These are phyloP conservation scores for Clavispora vitiphila DNA, from an alignment of 805 yeast genomes.

Conservation along the genomic window DNA sequence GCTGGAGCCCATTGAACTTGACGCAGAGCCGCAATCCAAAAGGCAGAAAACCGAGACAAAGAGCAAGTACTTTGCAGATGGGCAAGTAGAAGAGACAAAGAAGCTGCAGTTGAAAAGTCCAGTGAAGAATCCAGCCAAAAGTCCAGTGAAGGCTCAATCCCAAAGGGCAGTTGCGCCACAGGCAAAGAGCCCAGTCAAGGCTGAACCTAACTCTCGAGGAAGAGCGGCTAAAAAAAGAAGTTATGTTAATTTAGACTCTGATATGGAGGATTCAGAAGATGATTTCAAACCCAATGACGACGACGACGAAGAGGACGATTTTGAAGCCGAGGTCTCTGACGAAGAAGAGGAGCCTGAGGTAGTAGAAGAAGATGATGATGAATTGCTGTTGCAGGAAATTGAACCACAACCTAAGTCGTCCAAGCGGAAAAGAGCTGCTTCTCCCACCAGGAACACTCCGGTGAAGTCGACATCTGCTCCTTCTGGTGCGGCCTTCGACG, in stretches of 20 bases:
- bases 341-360: slow-evolving; percentile 7
- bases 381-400: slow-evolving; percentile 9
- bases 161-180: too few relatives aligned
- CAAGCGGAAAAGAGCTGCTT: slow-evolving; percentile 3
- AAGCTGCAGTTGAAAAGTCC: background rate
- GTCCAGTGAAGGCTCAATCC: background rate
- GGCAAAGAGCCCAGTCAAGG: background rate
- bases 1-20: slow-evolving; percentile 2
- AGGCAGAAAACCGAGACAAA: slow-evolving; percentile 6
- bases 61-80: slow-evolving; percentile 8
- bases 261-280: slow-evolving; percentile 20
- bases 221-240: slow-evolving; percentile 1
- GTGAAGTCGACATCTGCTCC: slow-evolving; percentile 1
- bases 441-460: slow-evolving; percentile 3
- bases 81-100: background rate
- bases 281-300: slow-evolving; percentile 20
- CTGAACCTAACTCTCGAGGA: slow-evolving; percentile 1
- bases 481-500: slow-evolving; percentile 28
- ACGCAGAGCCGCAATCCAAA: slow-evolving; percentile 1
- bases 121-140: background rate
- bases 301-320: slow-evolving; percentile 11
- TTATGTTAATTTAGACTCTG: slow-evolving; percentile 14
- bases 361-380: slow-evolving; percentile 7
- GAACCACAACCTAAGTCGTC: slow-evolving; percentile 10
- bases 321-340: slow-evolving; percentile 8